These are phyloP conservation scores for Colletotrichum musicola DNA, from an alignment of 2,329 filamentous ascomycete species.

Conservation along the genomic window DNA sequence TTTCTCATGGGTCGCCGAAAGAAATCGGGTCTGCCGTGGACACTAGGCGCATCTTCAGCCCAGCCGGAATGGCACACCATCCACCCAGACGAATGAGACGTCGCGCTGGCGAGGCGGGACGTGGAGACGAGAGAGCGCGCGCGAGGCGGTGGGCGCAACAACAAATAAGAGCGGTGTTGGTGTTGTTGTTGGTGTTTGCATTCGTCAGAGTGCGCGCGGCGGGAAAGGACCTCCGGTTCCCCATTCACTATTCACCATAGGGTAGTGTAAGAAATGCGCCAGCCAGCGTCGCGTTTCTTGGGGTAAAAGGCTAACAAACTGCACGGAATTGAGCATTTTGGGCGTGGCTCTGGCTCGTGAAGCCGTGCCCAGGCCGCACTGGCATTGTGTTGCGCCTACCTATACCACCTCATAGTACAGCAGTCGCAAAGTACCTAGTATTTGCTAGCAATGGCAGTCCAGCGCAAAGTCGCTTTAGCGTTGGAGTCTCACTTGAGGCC, in stretches of 20 bases:
- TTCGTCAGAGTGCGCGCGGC: conserved; percentile 1
- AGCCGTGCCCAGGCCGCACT: background rate
- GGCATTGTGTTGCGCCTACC: too few relatives aligned
- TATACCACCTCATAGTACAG: too few relatives aligned
- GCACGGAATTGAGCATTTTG: too few relatives aligned
- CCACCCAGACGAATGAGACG: conserved; percentile 27
- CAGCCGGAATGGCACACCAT: conserved; percentile 26
- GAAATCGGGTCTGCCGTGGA: conserved; percentile 13
- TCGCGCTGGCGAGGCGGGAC: background rate
- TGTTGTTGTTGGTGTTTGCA: conserved; percentile 22
- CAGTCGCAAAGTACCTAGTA: too few relatives aligned
- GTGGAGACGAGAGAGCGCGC: conserved; percentile 13
- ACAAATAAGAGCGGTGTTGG: conserved; percentile 9
- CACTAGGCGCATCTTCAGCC: conserved; percentile 6
- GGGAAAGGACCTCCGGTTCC: background rate
- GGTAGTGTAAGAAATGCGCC: too few relatives aligned
- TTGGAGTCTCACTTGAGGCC: background rate
- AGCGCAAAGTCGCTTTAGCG: conserved; percentile 14
- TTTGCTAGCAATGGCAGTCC: background rate
- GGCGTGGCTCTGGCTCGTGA: background rate
- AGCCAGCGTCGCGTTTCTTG: too few relatives aligned
- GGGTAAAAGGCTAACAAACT: too few relatives aligned
- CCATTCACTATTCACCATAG: too few relatives aligned
- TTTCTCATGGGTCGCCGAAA: background rate
- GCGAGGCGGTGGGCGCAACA: conserved; percentile 15